Evolutionary conservation across 495 filamentous ascomycete genomes (phyloP), one percentile per base, ranked within the genome.

Genomic region (Hypoxylon cercidicola): DNA sequence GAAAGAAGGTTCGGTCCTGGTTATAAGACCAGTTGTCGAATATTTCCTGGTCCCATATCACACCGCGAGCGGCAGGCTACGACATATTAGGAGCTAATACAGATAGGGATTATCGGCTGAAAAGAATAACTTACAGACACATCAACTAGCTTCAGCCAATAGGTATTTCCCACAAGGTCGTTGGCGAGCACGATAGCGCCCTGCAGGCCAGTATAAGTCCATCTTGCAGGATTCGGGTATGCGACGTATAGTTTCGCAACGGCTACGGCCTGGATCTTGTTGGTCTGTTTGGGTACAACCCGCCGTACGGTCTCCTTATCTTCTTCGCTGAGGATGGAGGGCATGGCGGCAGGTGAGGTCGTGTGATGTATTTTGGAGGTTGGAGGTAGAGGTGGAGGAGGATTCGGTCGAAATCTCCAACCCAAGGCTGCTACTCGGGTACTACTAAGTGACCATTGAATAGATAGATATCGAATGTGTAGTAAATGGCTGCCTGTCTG

Each of bases 11-110:
- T 47, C 95, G 89, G 74, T 99, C 96, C 69, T 95, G 92, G 73
- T 97, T 95, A 78, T 98, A 99, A 35, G 83, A 83, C 80, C 97
- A 98, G 44, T 87, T 89, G 52, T 99, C 93, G 74, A 93, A 98
- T 66, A 98, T 89, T 75, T 99, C 95, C 78, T 97, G 93, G 72
- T 99, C 95, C 95, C 95, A 99, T 67, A 99, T 89, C 21, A 99
- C 96, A 47, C 96, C 95, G 68, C 89, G 86, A 75, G 87, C 88
- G 44, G 90, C 81, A 32, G 90, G 84, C 92, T 96, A 68, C 44
- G 12, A 45, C 12, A 44, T 44, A 73, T 80, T 62, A 75, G 69
- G 16, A 62, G 43, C 25, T 35, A 20, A 12, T 10, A 15, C 21
- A 23, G 45, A 44, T 46, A 44, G 21, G 48, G 18, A 25, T 34